Conservation (phyloP, 2,329 filamentous ascomycete genomes). For the Cercospora sp. region DNA sequence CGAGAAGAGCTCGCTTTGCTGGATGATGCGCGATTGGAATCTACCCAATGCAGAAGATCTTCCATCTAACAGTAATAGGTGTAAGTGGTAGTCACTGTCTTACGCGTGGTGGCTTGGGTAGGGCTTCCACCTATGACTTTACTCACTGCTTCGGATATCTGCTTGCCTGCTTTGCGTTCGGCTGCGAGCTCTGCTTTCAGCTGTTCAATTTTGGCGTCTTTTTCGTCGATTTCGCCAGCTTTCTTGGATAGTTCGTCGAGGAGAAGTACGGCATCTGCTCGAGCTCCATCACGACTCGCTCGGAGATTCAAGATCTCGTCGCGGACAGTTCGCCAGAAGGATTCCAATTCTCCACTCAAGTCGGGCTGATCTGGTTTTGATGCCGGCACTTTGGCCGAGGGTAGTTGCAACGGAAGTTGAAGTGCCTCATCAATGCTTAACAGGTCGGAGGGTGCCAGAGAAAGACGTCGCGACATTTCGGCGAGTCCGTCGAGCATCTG, state of each 20-base stretch:
- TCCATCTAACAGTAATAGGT: background rate
- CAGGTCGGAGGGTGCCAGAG: slow-evolving; percentile 6
- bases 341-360: background rate
- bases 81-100: no score
- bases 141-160: slow-evolving; percentile 2
- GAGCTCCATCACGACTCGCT: background rate
- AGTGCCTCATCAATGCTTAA: slow-evolving; percentile 5
- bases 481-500: slow-evolving; percentile 9
- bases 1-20: background rate
- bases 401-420: background rate
- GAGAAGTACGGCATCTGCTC: slow-evolving; percentile 7
- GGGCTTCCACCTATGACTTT: no score
- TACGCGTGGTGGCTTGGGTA: no score
- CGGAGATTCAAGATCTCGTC: slow-evolving; percentile 3
- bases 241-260: slow-evolving; percentile 1
- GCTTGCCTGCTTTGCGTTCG: slow-evolving; percentile 7
- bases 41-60: slow-evolving; percentile 10
- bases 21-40: background rate
- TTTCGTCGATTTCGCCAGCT: background rate
- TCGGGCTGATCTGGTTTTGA: background rate
- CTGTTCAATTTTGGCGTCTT: background rate
- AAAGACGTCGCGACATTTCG: slow-evolving; percentile 9
- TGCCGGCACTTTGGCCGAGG: no score
- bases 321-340: slow-evolving; percentile 10
- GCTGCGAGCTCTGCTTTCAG: slow-evolving; percentile 1